Evolutionary conservation across 768 basidiomycete genomes (phyloP).

Genomic region (Lentinus tigrinus): DNA sequence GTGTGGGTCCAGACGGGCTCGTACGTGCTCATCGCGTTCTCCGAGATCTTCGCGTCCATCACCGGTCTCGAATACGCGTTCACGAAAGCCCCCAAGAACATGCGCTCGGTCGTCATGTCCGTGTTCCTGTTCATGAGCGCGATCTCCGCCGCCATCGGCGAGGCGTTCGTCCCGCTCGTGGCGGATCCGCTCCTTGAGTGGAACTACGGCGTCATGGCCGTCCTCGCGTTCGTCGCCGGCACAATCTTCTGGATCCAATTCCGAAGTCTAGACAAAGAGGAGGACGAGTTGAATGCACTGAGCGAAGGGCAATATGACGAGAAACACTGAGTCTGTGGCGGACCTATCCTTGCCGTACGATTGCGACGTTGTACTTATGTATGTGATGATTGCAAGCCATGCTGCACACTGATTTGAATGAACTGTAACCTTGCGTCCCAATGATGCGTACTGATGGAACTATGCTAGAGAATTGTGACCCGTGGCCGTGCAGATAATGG

Average conservation of each 20-base stretch:
- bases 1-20: slow-evolving; percentile 78
- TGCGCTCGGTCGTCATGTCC: slow-evolving; percentile 82
- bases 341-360: no score
- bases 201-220: slow-evolving; percentile 66
- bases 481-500: no score
- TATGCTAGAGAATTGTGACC: no score
- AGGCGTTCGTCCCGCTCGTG: slow-evolving; percentile 71
- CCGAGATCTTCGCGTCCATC: slow-evolving; percentile 79
- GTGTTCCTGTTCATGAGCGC: slow-evolving; percentile 47
- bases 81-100: slow-evolving; percentile 84
- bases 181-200: slow-evolving; percentile 71
- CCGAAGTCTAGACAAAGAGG: slow-evolving; percentile 56
- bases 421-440: no score
- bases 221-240: slow-evolving; percentile 53
- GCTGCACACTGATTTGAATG: no score
- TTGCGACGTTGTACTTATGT: no score
- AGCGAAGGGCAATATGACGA: slow-evolving; percentile 35
- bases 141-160: slow-evolving; percentile 59
- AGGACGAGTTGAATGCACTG: slow-evolving; percentile 63
- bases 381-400: no score
- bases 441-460: no score
- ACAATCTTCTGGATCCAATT: slow-evolving; percentile 52
- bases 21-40: slow-evolving; percentile 62
- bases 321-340: slow-evolving; percentile 12
- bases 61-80: slow-evolving; percentile 88